phyloP scores from a whole-genome alignment of 257 asterid species.

The Solanum sitiens region DNA sequence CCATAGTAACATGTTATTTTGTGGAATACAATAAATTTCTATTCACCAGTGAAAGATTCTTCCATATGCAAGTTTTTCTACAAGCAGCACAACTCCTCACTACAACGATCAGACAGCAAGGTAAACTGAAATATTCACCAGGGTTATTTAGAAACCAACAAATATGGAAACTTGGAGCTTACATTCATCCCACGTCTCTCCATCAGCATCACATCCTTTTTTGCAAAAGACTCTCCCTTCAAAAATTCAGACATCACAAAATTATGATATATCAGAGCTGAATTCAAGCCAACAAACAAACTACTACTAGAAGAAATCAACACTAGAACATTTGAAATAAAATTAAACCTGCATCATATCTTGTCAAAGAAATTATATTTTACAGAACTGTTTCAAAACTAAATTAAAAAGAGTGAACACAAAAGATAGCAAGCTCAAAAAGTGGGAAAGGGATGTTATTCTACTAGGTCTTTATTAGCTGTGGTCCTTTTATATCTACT shows the following conservation, averaged over 20 bases:
- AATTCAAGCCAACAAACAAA: not conserved
- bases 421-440: not conserved
- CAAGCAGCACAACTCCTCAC: not conserved
- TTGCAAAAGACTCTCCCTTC: constrained; percentile 95
- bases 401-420: not conserved
- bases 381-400: not conserved
- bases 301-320: not conserved
- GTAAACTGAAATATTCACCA: not conserved
- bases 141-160: not conserved
- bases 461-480: not conserved
- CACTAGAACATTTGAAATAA: not conserved
- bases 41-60: not conserved
- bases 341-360: not conserved
- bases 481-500: not conserved
- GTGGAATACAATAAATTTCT: not conserved
- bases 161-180: constrained; percentile 15
- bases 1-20: not conserved
- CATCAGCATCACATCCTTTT: constrained; percentile 86
- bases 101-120: not conserved
- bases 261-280: not conserved
- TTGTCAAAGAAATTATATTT: not conserved
- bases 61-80: not conserved
- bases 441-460: not conserved
- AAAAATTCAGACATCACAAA: constrained; percentile 1
- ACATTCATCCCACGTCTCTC: constrained; percentile 79